Percentiles rank a stretch among this genome's conserved stretches.
phyloP scores from a whole-genome alignment of 805 yeast genomes.

The Candida chauliodis region DNA sequence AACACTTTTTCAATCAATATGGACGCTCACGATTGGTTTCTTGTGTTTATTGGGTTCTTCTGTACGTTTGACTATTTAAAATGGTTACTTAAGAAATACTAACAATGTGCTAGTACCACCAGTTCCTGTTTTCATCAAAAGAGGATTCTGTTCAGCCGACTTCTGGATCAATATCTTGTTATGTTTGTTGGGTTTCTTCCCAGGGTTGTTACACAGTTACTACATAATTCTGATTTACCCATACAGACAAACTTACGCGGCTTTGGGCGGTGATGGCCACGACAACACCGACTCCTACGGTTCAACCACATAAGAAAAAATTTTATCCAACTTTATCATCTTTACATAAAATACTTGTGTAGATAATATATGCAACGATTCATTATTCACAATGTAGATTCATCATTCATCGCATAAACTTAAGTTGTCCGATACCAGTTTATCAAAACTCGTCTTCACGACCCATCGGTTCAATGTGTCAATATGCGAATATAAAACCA shows the following conservation, averaged over 20 bases:
- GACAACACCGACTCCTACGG: constrained; percentile 16
- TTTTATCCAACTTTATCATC: neutral
- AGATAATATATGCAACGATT: neutral
- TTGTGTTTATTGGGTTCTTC: constrained; percentile 65
- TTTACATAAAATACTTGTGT: neutral
- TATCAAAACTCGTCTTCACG: constrained; percentile 21
- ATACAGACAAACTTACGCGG: constrained; percentile 25
- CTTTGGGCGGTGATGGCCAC: constrained; percentile 29
- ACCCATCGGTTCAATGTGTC: constrained; percentile 48
- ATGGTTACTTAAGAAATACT: neutral
- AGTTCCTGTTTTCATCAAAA: constrained; percentile 68
- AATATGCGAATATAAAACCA: constrained; percentile 32
- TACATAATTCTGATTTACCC: constrained; percentile 78
- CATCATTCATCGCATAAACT: constrained; percentile 38
- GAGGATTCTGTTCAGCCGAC: constrained; percentile 73
- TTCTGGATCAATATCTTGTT: constrained; percentile 65
- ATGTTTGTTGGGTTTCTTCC: constrained; percentile 68
- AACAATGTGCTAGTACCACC: constrained; percentile 53
- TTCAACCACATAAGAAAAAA: constrained; percentile 4
- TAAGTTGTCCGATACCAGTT: constrained; percentile 42
- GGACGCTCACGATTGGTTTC: constrained; percentile 55
- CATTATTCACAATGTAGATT: too few species aligned
- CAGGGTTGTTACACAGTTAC: constrained; percentile 76
- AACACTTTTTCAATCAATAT: constrained; percentile 17
- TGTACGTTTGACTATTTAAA: constrained; percentile 15